These are phyloP conservation scores for Penicillium subrubescens DNA, from an alignment of 495 filamentous ascomycete genomes.

Conservation along the genomic window DNA sequence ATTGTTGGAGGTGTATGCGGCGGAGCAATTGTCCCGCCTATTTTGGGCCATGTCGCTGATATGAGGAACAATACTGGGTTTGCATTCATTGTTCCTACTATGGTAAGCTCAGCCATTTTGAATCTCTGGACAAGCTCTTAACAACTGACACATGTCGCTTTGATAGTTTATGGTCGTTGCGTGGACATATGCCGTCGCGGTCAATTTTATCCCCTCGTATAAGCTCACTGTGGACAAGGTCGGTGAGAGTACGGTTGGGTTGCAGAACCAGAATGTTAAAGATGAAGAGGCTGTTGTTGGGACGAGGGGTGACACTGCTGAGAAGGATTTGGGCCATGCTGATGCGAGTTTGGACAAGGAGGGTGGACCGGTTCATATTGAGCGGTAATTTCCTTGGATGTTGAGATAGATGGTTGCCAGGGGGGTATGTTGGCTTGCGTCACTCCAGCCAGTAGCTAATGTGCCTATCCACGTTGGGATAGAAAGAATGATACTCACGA, in stretches of 20 bases:
- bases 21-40: slow-evolving; percentile 54
- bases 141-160: not conserved
- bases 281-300: slow-evolving; percentile 33
- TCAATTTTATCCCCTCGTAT: slow-evolving; percentile 67
- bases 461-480: not conserved
- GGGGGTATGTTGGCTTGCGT: not conserved
- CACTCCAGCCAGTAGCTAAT: not conserved
- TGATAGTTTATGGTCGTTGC: slow-evolving; percentile 53
- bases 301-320: not conserved
- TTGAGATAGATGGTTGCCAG: not conserved
- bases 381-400: not conserved
- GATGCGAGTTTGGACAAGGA: slow-evolving; percentile 3
- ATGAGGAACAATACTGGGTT: slow-evolving; percentile 48
- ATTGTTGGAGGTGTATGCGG: slow-evolving; percentile 62
- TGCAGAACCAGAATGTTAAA: slow-evolving; percentile 29
- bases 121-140: not conserved
- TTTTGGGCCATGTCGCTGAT: slow-evolving; percentile 54
- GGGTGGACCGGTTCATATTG: slow-evolving; percentile 14
- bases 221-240: slow-evolving; percentile 61
- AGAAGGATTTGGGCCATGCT: not conserved
- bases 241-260: slow-evolving; percentile 53
- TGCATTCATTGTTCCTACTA: slow-evolving; percentile 59
- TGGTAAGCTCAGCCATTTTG: slow-evolving; percentile 34
- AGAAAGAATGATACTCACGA: not conserved
- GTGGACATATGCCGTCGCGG: slow-evolving; percentile 58